Evolutionary conservation across 306 rosid genomes (phyloP), one percentile per base, ranked within the genome.

Genomic region (Morella rubra): DNA sequence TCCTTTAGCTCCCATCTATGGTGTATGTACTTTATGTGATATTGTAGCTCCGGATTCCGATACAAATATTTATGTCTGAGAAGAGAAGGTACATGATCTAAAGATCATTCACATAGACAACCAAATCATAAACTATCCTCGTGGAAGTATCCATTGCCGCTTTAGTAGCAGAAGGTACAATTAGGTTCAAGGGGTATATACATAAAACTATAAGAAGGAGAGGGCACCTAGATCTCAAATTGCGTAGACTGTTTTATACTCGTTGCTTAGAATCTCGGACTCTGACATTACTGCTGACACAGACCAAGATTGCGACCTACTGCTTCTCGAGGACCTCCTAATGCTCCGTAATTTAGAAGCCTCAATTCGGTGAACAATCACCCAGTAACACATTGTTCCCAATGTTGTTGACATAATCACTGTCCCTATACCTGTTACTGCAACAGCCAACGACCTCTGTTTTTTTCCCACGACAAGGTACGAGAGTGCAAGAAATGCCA

Each of bases 401-500:
- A 92, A 73, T 42, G 97, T 92, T 32, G 89, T 85, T 59, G 85
- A 89, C 97, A 92, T 87, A 7, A 90, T 90, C 80, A 90, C 77
- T 42, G 97, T 86, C 59, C 97, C 97, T 76, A 92, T 27, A 59
- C 53, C 87, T 27, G 97, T 85, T 65, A 91, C 91, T 55, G 85
- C 84, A 49, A 88, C 84, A 46, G 93, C 97, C 77, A 90, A 77
- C 77, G 86, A 82, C 73, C 80, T 88, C 9, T 81, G 60, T 3
- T 87, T 79, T 44, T 85, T 81, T 68, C 97, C 97, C 44, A 92
- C 96, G 75, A 92, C 86, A 20, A 88, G 58, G 72, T 81, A 92
- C n/a, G 97, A 90, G 80, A 92, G 82, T 44, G 97, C 95, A 68
- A 92, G 82, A 76, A 88, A 92, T 73, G 97, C 88, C 81, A 88